Evolutionary conservation across 164 flowering plant species (phyloP), one percentile per base, ranked within the genome.

Genomic region (Sextonia rubra): DNA sequence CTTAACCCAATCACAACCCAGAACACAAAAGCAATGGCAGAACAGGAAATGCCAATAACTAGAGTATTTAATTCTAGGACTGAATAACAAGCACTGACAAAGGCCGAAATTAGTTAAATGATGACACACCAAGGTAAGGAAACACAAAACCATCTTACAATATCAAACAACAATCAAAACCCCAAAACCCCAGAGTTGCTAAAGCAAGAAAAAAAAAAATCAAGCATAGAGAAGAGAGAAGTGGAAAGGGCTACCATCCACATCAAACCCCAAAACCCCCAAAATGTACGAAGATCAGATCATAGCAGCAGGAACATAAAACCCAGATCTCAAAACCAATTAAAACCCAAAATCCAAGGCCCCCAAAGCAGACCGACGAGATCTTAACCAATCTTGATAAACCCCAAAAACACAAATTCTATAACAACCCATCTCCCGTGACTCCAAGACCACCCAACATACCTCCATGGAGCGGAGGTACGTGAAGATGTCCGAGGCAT

Each of bases 401-500:
- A 37, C 44, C 44, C 44, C 44, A 37, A 37, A 37, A 37, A 37
- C 11, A n/a, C n/a, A n/a, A n/a, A n/a, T n/a, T n/a, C n/a, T 9
- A 37, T 7, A 37, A 37, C 44, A 37, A 37, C 44, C 44, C 44
- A 37, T 37, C 44, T 37, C 44, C 44, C 2, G 1, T 37, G 1
- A 37, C 8, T 12, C n/a, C 67, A 30, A 30, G 47, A 29, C 47
- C 14, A 74, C 68, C 68, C 32, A 70, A 32, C 29, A 25, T 8
- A 88, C 91, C 94, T 90, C 94, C 82, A 85, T 52, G 2, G 84
- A 77, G 32, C 64, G 89, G 67, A 90, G 83, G 79, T 88, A 78
- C 61, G 69, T 70, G 30, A 80, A 86, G 14, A 90, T 81, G 60
- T 73, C 77, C 44, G 86, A 76, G 5, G 82, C 82, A 71, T 76